Percentiles rank a stretch among this genome's conserved stretches.
phyloP scores from a whole-genome alignment of 2,329 filamentous ascomycete species.

The Trichoderma endophyticum region DNA sequence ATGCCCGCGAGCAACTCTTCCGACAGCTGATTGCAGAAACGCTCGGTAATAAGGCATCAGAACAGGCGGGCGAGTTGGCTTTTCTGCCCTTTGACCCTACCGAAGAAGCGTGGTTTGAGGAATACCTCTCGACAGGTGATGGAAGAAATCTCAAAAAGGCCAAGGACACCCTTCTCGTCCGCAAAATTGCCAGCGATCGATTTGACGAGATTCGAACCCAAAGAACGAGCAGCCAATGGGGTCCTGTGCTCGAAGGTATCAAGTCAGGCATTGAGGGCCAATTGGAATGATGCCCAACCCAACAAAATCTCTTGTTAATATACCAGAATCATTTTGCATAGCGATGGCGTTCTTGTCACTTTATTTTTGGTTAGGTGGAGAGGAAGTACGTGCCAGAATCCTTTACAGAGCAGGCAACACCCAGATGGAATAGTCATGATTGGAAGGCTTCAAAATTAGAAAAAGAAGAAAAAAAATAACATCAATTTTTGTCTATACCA shows the following conservation, averaged over 20 bases:
- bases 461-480: neutral
- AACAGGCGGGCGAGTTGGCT: constrained; percentile 65
- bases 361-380: neutral
- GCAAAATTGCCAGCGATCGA: constrained; percentile 65
- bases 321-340: constrained; percentile 13
- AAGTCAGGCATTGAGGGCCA: constrained; percentile 43
- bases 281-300: constrained; percentile 23
- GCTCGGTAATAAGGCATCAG: constrained; percentile 38
- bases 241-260: constrained; percentile 49
- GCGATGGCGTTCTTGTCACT: constrained; percentile 19
- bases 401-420: neutral
- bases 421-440: too few species aligned
- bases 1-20: constrained; percentile 62
- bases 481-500: constrained; percentile 6
- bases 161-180: constrained; percentile 71
- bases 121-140: constrained; percentile 61
- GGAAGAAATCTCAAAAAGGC: constrained; percentile 63
- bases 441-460: neutral
- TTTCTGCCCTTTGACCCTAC: constrained; percentile 66
- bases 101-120: constrained; percentile 73
- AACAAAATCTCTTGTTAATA: neutral
- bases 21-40: constrained; percentile 61
- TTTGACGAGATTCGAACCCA: constrained; percentile 48
- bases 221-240: constrained; percentile 45
- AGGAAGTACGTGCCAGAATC: neutral